These are phyloP conservation scores for Cladophialophora bantiana DNA, from an alignment of 2,329 filamentous ascomycete genomes.

Conservation along the genomic window DNA sequence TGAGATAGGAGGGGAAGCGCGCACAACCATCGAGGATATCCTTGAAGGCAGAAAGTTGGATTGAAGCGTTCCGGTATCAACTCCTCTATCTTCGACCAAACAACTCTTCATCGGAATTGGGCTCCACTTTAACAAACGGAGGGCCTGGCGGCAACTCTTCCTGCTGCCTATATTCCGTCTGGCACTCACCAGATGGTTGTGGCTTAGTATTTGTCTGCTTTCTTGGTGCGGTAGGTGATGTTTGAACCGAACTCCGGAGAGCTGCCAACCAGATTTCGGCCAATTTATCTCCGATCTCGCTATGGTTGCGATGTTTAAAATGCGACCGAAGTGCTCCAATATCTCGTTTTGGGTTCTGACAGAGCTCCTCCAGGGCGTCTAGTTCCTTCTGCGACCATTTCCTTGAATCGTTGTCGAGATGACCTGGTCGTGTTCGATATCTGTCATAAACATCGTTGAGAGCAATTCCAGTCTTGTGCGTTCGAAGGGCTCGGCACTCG, in stretches of 20 bases:
- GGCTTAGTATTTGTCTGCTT: neutral
- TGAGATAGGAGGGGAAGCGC: conserved; percentile 53
- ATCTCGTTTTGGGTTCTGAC: conserved; percentile 24
- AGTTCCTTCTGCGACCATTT: conserved; percentile 35
- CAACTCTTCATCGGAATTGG: conserved; percentile 28
- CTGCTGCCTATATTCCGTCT: neutral
- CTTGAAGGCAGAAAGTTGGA: conserved; percentile 49
- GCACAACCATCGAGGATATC: conserved; percentile 56
- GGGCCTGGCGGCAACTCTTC: neutral
- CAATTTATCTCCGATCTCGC: conserved; percentile 36
- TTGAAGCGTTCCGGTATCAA: conserved; percentile 31
- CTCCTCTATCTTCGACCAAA: conserved; percentile 20
- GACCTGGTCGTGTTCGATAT: conserved; percentile 27
- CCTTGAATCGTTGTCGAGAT: neutral
- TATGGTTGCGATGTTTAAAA: conserved; percentile 25
- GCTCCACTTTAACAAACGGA: conserved; percentile 26
- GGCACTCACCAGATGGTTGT: neutral
- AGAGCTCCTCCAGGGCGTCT: conserved; percentile 24
- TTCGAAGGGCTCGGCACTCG: conserved; percentile 27
- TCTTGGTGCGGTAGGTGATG: neutral
- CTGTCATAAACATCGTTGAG: conserved; percentile 34
- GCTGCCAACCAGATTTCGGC: conserved; percentile 36
- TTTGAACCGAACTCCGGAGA: conserved; percentile 5
- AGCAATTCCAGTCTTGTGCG: conserved; percentile 24
- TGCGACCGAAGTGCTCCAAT: conserved; percentile 20